Conservation (phyloP, 2,329 filamentous ascomycete genomes). For the Hypoxylon sp. region DNA sequence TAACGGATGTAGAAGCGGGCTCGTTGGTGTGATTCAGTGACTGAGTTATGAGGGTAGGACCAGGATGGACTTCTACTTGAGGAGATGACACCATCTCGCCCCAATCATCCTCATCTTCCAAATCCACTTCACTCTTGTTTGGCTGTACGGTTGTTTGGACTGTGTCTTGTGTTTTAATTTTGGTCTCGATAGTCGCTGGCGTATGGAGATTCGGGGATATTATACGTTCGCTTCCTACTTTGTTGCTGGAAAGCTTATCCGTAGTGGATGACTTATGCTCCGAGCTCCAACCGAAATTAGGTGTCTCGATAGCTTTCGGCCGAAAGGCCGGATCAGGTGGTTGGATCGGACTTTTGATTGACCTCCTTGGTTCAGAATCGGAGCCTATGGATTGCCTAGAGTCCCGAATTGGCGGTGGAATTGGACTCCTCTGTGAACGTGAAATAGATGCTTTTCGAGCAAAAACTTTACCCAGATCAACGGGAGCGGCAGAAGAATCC, state of each 20-base stretch:
- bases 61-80: slow-evolving; percentile 28
- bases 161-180: neutral
- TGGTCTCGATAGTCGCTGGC: neutral
- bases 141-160: slow-evolving; percentile 11
- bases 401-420: slow-evolving; percentile 39
- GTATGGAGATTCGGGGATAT: slow-evolving; percentile 8
- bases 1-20: neutral
- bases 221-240: neutral
- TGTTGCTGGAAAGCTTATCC: slow-evolving; percentile 3
- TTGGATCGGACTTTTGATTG: slow-evolving; percentile 45
- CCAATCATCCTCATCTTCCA: slow-evolving; percentile 69
- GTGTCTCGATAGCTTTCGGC: slow-evolving; percentile 11
- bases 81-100: slow-evolving; percentile 71
- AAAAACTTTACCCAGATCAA: slow-evolving; percentile 65
- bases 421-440: slow-evolving; percentile 50
- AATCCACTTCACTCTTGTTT: slow-evolving; percentile 28
- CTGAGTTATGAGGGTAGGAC: slow-evolving; percentile 4
- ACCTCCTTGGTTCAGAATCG: slow-evolving; percentile 30
- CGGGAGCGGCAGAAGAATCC: slow-evolving; percentile 67
- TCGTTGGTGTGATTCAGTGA: neutral
- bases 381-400: slow-evolving; percentile 16
- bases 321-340: slow-evolving; percentile 14
- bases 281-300: slow-evolving; percentile 50
- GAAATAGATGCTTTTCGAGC: slow-evolving; percentile 55
- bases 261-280: slow-evolving; percentile 23